Evolutionary conservation across 352 stramenopile species (phyloP).

Genomic region (Blastocystis sp.): DNA sequence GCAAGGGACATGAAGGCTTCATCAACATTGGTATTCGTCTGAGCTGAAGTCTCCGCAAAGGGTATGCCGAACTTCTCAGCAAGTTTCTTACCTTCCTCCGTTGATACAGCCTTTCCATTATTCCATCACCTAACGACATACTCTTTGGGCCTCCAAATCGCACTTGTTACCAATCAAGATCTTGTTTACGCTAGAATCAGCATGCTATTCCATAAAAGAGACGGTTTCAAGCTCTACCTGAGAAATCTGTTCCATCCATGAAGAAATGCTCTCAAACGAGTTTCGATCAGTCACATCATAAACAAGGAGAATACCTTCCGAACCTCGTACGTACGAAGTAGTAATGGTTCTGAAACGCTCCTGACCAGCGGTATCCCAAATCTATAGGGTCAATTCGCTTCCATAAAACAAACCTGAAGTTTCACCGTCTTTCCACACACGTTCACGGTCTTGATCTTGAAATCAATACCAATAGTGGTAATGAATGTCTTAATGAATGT

Average conservation of each 20-base stretch:
- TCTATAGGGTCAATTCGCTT: slow-evolving; percentile 67
- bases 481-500: slow-evolving; percentile 78
- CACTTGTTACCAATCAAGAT: slow-evolving; percentile 99
- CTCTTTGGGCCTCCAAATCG: slow-evolving; percentile 93
- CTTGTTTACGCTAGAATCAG: slow-evolving; percentile 97
- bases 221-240: slow-evolving; percentile 53
- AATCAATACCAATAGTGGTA: slow-evolving; percentile 81
- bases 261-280: slow-evolving; percentile 91
- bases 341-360: slow-evolving; percentile 97
- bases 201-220: slow-evolving; percentile 82
- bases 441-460: slow-evolving; percentile 82
- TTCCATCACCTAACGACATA: slow-evolving; percentile 63
- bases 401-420: slow-evolving; percentile 71
- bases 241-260: slow-evolving; percentile 92
- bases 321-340: slow-evolving; percentile 91
- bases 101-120: slow-evolving; percentile 77
- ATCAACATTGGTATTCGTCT: slow-evolving; percentile 90
- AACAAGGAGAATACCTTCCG: slow-evolving; percentile 89
- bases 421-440: slow-evolving; percentile 89
- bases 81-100: slow-evolving; percentile 84
- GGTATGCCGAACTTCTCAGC: slow-evolving; percentile 83
- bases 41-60: slow-evolving; percentile 87
- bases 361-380: slow-evolving; percentile 96
- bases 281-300: slow-evolving; percentile 93
- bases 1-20: slow-evolving; percentile 66